Conservation (phyloP, 306 rosid genomes). For the Acacia acuminata region DNA sequence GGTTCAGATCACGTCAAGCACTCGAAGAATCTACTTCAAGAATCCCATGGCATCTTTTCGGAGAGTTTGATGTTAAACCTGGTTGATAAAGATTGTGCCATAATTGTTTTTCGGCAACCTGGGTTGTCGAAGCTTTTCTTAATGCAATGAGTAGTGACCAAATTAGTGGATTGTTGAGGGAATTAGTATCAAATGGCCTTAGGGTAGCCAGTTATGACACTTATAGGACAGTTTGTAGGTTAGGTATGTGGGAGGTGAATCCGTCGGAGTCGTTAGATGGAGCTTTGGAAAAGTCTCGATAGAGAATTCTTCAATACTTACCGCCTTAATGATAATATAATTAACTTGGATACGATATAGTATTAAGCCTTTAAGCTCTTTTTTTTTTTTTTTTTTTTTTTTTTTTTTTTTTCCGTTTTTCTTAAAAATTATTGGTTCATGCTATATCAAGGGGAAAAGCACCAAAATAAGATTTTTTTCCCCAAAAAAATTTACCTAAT, state of each 20-base stretch:
- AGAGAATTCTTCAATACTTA: too few species aligned
- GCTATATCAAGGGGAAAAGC: too few species aligned
- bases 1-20: slow-evolving; percentile 58
- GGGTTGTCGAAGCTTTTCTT: slow-evolving; percentile 58
- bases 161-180: slow-evolving; percentile 55
- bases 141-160: slow-evolving; percentile 41
- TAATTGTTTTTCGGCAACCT: slow-evolving; percentile 70
- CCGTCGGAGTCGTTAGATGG: too few species aligned
- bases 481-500: too few species aligned
- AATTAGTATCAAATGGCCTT: slow-evolving; percentile 63
- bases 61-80: slow-evolving; percentile 74
- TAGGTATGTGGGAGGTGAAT: slow-evolving; percentile 63
- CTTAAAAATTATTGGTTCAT: too few species aligned
- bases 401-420: too few species aligned
- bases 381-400: too few species aligned
- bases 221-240: slow-evolving; percentile 58
- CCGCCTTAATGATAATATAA: slow-evolving; percentile 33
- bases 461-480: too few species aligned
- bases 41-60: slow-evolving; percentile 60
- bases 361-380: too few species aligned
- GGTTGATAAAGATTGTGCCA: slow-evolving; percentile 76
- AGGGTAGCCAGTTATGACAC: slow-evolving; percentile 61
- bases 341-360: slow-evolving; percentile 44
- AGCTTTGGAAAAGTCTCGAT: too few species aligned
- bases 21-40: slow-evolving; percentile 51